Evolutionary conservation across 1,139 yeast genomes (phyloP), one percentile per base, ranked within the genome.

Genomic region (Yamadazyma friedrichii): DNA sequence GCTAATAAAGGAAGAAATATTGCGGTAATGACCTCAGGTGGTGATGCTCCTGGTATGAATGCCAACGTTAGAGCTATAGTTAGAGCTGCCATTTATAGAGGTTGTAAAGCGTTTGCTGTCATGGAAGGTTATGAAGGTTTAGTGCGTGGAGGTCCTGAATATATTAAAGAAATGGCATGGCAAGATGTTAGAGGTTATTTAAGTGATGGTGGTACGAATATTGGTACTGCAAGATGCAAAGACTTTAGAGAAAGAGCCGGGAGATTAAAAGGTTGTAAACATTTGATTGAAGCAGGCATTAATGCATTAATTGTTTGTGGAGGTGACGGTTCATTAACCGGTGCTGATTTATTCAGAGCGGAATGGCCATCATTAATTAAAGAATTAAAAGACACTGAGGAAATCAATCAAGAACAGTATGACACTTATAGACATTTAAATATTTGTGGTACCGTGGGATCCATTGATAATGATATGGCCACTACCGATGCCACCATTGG

Each of bases 1-100:
- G 30, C 39, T 8, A 17, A 22, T 4, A 54, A 43, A 58, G 58
- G 52, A 76, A 80, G 70, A 77, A 84, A 57, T 29, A 86, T 93
- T 51, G 98, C 95, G 6, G 94, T 93, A 39, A 88, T 93, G 93
- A 93, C 98, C 1, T 88, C 96, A 1, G 98, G 98, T 53, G 98
- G 98, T 61, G 98, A 91, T 65, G 89, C 98, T 35, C 98, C 96
- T 17, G 98, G 98, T 51, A 93, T 93, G 98, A 89, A 91, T 62
- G 91, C 97, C 2, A 87, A 84, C 38, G 98, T 93, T 13, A 76
- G 98, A 52, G 94, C 97, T 1, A 95, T 93, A 44, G 95, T 93
- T 6, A 78, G 98, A 53, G 79, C 96, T 2, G 95, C 96, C 39
- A 86, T 93, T 48, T 79, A 74, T 65, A 76, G 81, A 47, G 94